phyloP scores from a whole-genome alignment of 768 basidiomycete genomes.

The Gloeostereum incarnatum region DNA sequence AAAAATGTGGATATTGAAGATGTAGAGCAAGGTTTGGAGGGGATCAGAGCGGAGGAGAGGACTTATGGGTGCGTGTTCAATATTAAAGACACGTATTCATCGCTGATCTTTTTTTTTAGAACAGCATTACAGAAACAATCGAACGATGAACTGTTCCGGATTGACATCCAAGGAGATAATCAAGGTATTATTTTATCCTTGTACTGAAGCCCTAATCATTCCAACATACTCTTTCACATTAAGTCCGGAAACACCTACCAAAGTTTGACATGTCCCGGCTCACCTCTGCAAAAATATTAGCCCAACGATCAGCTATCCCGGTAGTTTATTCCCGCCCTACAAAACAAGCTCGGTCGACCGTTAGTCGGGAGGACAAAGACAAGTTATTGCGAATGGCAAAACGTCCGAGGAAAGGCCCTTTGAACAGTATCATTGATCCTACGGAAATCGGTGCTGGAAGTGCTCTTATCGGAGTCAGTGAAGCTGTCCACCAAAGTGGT shows the following conservation, averaged over 20 bases:
- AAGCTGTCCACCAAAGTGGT: slow-evolving; percentile 62
- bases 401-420: slow-evolving; percentile 59
- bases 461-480: slow-evolving; percentile 51
- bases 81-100: not conserved
- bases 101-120: slow-evolving; percentile 22
- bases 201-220: not conserved
- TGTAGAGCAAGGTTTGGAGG: slow-evolving; percentile 71
- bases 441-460: slow-evolving; percentile 59
- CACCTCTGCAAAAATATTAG: slow-evolving; percentile 70
- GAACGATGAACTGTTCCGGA: slow-evolving; percentile 68
- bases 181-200: slow-evolving; percentile 35
- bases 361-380: slow-evolving; percentile 66
- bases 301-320: slow-evolving; percentile 82
- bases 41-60: slow-evolving; percentile 71
- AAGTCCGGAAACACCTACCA: slow-evolving; percentile 54
- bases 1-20: slow-evolving; percentile 85
- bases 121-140: slow-evolving; percentile 54
- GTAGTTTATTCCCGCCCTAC: slow-evolving; percentile 59
- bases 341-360: slow-evolving; percentile 24
- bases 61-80: slow-evolving; percentile 53
- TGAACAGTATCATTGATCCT: slow-evolving; percentile 63
- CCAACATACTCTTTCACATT: not conserved
- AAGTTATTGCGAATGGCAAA: slow-evolving; percentile 71
- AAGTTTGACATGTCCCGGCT: slow-evolving; percentile 44
- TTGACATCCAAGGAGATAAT: slow-evolving; percentile 77